Base-by-base conservation (phyloP, 257 asterid species). In the Nicotiana undulata region DNA sequence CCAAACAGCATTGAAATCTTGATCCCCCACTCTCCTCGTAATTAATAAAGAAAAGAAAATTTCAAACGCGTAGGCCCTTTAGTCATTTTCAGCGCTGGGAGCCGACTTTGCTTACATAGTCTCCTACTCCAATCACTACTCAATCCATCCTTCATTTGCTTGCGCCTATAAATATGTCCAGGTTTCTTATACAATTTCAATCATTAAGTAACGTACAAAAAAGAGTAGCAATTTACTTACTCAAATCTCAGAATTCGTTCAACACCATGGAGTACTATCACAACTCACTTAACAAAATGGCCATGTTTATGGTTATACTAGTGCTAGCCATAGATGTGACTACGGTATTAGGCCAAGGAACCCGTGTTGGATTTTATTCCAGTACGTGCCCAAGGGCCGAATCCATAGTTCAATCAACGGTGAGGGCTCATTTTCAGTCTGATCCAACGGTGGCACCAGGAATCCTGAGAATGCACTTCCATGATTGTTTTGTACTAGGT, bases 401-500 rank as follows among this genome's bases (percentile, higher is more conserved):
- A 64, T 76, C 91, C 75, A 89, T 92, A 0, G 96, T 95, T 6
- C 88, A 59, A 70, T 60, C 94, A 0, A 85, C 97, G 0, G 95
- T 93, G 3, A 77, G 76, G 76, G 40, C 92, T 4, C 90, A 88
- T 79, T 87, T 88, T 12, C 89, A 61, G 1, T 18, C 90, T 0
- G 82, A 93, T 81, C 92, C 89, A 0, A 86, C 92, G 0, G 15
- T 93, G 12, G 97, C 98, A 0, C 90, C 99, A 0, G 97, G 94
- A 0, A 28, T 95, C 51, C 93, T 95, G 0, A 88, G 99, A 79
- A 85, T 95, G 95, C 97, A 87, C 82, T 95, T 95, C 77, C 98
- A 95, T 72, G 98, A 95, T 24, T 95, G 98, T 67, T 95, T 95
- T 13, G 97, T 95, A 7, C 91, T 84, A 34, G 99, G 98, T 0